Evolutionary conservation across 2,329 filamentous ascomycete genomes (phyloP), one percentile per base, ranked within the genome.

Genomic region (Trichoderma simmonsii): DNA sequence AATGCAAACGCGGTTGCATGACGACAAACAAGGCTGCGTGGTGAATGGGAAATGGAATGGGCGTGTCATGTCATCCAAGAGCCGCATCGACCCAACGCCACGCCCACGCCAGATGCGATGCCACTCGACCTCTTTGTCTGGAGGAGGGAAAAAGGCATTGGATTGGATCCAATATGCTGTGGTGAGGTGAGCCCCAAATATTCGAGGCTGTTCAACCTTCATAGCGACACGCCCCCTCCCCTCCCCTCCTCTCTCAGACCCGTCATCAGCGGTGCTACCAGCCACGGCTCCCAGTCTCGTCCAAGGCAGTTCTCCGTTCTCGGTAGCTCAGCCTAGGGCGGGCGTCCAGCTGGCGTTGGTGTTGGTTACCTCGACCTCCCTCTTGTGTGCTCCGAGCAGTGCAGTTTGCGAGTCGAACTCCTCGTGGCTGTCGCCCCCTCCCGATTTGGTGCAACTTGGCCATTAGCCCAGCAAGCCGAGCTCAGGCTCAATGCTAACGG

Each of bases 391-490:
- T n/a, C 60, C 43, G 32, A 65, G 66, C 66, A 60, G 68, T 63
- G 66, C 56, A 60, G 68, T 63, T 63, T 70, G 59, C 36, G 66
- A 69, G 12, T 61, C 36, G 54, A 43, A 43, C 57, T 61, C 56
- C 36, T 48, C 32, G 66, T 69, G 66, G 59, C 54, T 21, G 59
- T 64, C 68, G 54, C 71, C 57, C 73, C 34, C 43, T 63, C 48
- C 48, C 59, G 57, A 60, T 43, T 66, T 73, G 71, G 73, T 70
- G 68, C 54, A 43, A 64, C 68, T 70, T 57, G 68, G 57, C 57
- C 32, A 30, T 51, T 62, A 48, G 64, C 57, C 60, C 65, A 64
- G 65, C 51, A 60, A 59, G 59, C 64, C 36, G 56, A 62, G 48
- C 43, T 67, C 69, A 62, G 62, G 56, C 21, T 67, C 34, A 68